Base-by-base conservation (phyloP, 225 moss, liverwort and hornwort species). In the Climacium dendroides region DNA sequence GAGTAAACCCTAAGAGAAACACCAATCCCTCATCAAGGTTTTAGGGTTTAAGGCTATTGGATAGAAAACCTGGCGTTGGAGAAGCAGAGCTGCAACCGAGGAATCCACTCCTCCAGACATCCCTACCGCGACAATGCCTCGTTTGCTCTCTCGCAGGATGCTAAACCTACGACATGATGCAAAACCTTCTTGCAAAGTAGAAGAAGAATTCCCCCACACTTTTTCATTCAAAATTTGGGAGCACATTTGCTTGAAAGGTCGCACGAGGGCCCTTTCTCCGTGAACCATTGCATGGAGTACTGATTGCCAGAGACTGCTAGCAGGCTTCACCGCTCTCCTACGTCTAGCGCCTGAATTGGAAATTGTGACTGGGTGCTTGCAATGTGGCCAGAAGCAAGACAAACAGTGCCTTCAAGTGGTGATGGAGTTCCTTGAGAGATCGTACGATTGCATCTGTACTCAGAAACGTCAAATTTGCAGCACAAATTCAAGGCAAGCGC, bases 101-200 rank as follows among this genome's bases (percentile, higher is more conserved):
- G 98, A 98, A 95, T 98, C 98, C 83, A 96, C 98, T 71, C 97
- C 97, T 79, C 97, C 98, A 55, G 97, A 98, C 92, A 98, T 95
- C 61, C 95, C 98, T 26, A 98, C 97, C 32, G 97, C 98, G 66
- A 98, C 92, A 78, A 94, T 79, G 77, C 93, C 89, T 41, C 88
- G 89, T 70, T 57, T 83, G 6, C 85, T 60, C 80, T 70, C 78
- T 50, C 82, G 54, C 75, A 85, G 65, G 37, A 85, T 83, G 87
- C 91, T 91, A 59, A 85, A 57, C 67, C 76, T 65, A 74, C 84
- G 84, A 84, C 69, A 64, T 13, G 87, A 84, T 62, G 54, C 76
- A 35, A 78, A 74, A 83, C 80, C 79, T 70, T 45, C 75, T 15
- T 71, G 55, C 39, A 52, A 74, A 61, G 37, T 19, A 35, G 65